Evolutionary conservation across 73 alveolate species (phyloP).

Genomic region (Urostyla sp.): DNA sequence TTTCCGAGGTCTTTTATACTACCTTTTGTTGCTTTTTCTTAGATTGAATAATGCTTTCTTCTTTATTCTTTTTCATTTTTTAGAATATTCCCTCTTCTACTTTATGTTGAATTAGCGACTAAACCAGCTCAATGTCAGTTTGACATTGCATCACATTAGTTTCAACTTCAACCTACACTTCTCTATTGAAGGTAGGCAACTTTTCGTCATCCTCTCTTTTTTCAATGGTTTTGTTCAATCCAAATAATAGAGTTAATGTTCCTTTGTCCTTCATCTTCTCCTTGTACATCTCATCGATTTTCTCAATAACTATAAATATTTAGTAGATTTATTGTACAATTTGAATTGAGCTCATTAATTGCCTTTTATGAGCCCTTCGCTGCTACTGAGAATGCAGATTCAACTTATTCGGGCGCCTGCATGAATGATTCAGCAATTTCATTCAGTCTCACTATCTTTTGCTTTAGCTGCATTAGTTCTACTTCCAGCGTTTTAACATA

Average conservation of each 20-base stretch:
- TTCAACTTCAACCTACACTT: not conserved
- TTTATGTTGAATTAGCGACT: not conserved
- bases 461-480: conserved; percentile 38
- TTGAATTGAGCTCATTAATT: conserved; percentile 33
- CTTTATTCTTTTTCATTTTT: no score
- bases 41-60: no score
- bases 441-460: conserved; percentile 34
- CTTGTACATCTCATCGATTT: conserved; percentile 44
- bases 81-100: not conserved
- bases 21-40: no score
- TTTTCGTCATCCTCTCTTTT: conserved; percentile 36
- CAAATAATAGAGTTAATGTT: conserved; percentile 31
- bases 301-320: conserved; percentile 2
- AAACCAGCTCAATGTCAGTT: not conserved
- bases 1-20: no score
- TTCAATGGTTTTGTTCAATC: conserved; percentile 38
- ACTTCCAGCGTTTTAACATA: conserved; percentile 46
- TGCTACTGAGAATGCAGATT: conserved; percentile 46
- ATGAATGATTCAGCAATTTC: conserved; percentile 51
- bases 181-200: conserved; percentile 6
- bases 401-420: conserved; percentile 37
- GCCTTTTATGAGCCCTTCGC: conserved; percentile 48
- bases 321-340: not conserved
- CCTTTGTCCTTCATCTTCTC: conserved; percentile 39
- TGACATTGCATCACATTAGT: not conserved